phyloP scores from a whole-genome alignment of 306 rosid species.

The Acacia melanoxylon region DNA sequence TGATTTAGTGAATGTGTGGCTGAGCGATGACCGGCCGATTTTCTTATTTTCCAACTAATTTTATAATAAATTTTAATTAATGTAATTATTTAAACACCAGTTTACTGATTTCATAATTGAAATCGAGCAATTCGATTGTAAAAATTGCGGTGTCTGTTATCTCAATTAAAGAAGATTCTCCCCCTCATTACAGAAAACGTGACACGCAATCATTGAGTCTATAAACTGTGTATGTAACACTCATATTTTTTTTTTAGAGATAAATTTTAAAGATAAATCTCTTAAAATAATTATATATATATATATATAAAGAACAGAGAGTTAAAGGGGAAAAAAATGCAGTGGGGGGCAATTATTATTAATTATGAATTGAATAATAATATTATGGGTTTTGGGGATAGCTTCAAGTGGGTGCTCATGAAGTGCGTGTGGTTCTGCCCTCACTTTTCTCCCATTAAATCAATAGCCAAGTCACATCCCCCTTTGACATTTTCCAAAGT shows the following conservation, averaged over 20 bases:
- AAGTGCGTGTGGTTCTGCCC: slow-evolving; percentile 40
- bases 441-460: slow-evolving; percentile 23
- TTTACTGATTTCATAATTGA: neutral
- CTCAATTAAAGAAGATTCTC: neutral
- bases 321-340: neutral
- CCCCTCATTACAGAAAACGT: neutral
- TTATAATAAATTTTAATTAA: too few relatives aligned
- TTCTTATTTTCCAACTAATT: neutral
- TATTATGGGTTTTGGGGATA: slow-evolving; percentile 38
- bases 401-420: slow-evolving; percentile 20
- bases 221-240: neutral
- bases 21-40: too few relatives aligned
- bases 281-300: neutral
- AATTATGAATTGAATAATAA: slow-evolving; percentile 21
- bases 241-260: too few relatives aligned
- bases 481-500: slow-evolving; percentile 46
- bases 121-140: neutral
- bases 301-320: neutral
- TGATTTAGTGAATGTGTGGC: too few relatives aligned
- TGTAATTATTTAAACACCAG: neutral
- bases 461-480: slow-evolving; percentile 14
- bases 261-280: too few relatives aligned
- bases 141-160: neutral
- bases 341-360: neutral
- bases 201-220: neutral